Evolutionary conservation across 1,284 basidiomycete species (phyloP), one percentile per base, ranked within the genome.

Genomic region (Golubevia sp.): DNA sequence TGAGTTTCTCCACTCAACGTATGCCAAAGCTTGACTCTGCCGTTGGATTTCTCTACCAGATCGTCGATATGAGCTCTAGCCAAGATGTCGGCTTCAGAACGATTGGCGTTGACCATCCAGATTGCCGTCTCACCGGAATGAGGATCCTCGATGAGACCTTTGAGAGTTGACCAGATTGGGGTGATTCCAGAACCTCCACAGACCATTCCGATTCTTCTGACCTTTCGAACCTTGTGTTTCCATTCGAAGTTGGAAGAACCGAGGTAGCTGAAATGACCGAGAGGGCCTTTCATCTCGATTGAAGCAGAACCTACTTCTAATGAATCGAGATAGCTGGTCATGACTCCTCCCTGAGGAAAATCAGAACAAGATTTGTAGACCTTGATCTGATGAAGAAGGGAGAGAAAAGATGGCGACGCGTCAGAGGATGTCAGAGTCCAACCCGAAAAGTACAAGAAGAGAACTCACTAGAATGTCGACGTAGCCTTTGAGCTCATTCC

Each of bases 201-300:
- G 49, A 90, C 85, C 85, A 90, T 85, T 1, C 87, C 89, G 15
- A 91, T 72, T 20, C 88, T 84, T 48, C 78, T 83, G 8, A 88
- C 81, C 20, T 76, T 80, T 30, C 82, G 80, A 56, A 84, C 71
- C 2, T 82, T 68, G 0, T 86, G 85, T 58, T 85, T 84, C 84
- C 87, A 85, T 21, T 68, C 67, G 30, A 86, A 86, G 24, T 77
- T 71, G 0, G 86, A 86, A 11, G 82, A 68, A 0, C 88, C 88
- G 3, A 85, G 76, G 86, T 88, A 90, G 15, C 86, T 78, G 76
- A 90, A 90, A 1, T 86, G 86, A 0, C 90, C 90, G 2, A 90
- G 79, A 0, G 90, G 90, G 0, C 90, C 90, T 73, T 90, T 90
- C 57, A 90, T 71, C 66, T 90, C 88, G n/a, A 89, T 79, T 2